A percentile compares a stretch with the other conserved stretches of the same genome.
Evolutionary conservation across 2,329 filamentous ascomycete genomes (phyloP).

Genomic region (Aureobasidium mangrovei): DNA sequence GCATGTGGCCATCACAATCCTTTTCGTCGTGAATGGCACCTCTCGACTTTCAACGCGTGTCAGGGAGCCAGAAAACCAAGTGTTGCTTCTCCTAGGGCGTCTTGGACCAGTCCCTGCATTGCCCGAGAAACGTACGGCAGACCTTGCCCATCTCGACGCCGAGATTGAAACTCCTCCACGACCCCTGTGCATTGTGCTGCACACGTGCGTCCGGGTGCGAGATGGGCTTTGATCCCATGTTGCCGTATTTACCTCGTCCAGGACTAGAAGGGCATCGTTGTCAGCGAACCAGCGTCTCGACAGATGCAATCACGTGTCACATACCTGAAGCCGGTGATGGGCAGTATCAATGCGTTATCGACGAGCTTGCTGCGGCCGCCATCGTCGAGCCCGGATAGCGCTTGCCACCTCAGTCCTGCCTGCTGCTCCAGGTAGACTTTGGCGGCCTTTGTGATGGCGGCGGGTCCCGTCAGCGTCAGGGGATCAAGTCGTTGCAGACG

Average conservation of each 20-base stretch:
- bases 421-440: neutral
- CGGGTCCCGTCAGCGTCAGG: neutral
- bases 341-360: neutral
- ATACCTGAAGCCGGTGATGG: neutral
- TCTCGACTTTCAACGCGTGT: too few species aligned
- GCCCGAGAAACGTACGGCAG: neutral
- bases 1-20: too few species aligned
- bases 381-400: neutral
- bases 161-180: neutral
- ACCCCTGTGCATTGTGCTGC: neutral
- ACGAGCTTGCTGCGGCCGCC: neutral
- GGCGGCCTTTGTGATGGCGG: neutral
- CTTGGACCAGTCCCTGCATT: neutral
- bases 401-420: neutral
- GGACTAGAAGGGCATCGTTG: neutral
- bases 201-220: neutral
- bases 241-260: neutral
- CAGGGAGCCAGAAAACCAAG: too few species aligned
- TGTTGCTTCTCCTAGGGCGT: too few species aligned
- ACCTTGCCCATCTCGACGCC: neutral
- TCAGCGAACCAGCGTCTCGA: neutral
- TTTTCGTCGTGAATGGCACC: too few species aligned
- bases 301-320: neutral
- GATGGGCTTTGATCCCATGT: neutral
- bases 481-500: neutral